Conservation (phyloP, 768 basidiomycete genomes). For the Rhodotorula graminis region DNA sequence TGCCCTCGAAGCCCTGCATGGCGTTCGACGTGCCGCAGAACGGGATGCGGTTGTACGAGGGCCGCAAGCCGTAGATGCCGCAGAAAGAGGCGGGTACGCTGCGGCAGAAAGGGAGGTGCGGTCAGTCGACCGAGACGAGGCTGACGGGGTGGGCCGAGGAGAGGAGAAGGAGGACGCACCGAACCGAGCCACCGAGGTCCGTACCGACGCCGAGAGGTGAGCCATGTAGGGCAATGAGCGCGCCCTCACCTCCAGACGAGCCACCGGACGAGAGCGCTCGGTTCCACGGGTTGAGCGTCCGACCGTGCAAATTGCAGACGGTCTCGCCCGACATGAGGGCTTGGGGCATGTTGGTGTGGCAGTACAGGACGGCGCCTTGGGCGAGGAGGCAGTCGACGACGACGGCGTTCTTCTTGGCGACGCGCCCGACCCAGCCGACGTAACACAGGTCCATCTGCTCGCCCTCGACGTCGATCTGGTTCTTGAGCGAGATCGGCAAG, state of each 20-base stretch:
- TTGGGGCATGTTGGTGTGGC: conserved; percentile 41
- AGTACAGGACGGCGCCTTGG: conserved; percentile 51
- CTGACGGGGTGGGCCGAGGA: too few species aligned
- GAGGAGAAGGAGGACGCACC: conserved; percentile 36
- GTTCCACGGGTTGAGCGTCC: conserved; percentile 45
- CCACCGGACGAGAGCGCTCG: conserved; percentile 43
- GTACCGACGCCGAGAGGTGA: conserved; percentile 41
- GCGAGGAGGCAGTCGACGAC: conserved; percentile 58
- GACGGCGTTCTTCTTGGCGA: conserved; percentile 55
- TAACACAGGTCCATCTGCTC: conserved; percentile 52
- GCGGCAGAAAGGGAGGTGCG: conserved; percentile 40
- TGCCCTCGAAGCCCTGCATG: conserved; percentile 62
- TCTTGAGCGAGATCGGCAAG: conserved; percentile 33
- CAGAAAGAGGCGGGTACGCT: conserved; percentile 66
- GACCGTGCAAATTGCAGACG: conserved; percentile 50
- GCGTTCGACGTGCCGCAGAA: conserved; percentile 61
- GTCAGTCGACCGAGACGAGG: too few species aligned
- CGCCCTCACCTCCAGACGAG: conserved; percentile 45
- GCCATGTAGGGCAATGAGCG: conserved; percentile 42
- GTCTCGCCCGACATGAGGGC: conserved; percentile 51
- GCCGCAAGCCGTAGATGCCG: conserved; percentile 67
- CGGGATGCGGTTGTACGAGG: conserved; percentile 65
- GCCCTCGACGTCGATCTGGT: conserved; percentile 24
- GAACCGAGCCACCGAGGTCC: conserved; percentile 56
- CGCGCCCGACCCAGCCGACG: conserved; percentile 62